Evolutionary conservation across 495 filamentous ascomycete genomes (phyloP), one percentile per base, ranked within the genome.

Genomic region (Pseudomonodictys pantanalensis): DNA sequence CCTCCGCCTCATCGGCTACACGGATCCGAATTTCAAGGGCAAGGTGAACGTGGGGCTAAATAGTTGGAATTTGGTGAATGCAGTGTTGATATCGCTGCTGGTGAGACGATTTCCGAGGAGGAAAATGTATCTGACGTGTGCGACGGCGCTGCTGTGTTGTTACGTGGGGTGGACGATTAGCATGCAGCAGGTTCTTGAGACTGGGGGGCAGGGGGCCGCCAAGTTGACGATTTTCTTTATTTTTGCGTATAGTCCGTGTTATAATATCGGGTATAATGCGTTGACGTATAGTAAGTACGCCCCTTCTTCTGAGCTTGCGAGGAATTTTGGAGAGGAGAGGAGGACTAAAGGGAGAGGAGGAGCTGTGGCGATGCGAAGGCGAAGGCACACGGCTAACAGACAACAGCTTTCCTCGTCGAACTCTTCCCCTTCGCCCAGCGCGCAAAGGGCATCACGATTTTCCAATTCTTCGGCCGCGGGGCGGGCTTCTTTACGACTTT

Each of bases 191-290:
- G 77, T 76, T 51, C 73, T 79, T n/a, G 71, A 73, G 41, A 74
- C 71, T 1, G 70, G 75, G 39, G 65, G 69, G 29, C 60, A 73
- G 0, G 69, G 74, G 0, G 76, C 81, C 11, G 77, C 77, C 10
- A 75, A 74, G 18, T 62, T 80, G 23, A 81, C 79, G 8, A 69
- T 86, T 48, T 81, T 86, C 73, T 86, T 84, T 58, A 84, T 84
- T 58, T 88, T 84, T 61, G 71, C 74, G 24, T 87, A 86, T 65
- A 78, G 77, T 0, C 84, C 83, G 2, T 81, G 79, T 60, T 87
- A 87, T 58, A 87, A 86, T 61, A 76, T 87, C 53, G 84, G 82
- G n/a, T 85, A 86, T 63, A 87, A 87, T 52, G 83, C 84, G 30
- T 72, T 86, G 32, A 84, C 84, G 1, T 87, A 86, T 67, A 85